Conservation (phyloP, 2,329 filamentous ascomycete genomes). For the Ophiostoma sp. region DNA sequence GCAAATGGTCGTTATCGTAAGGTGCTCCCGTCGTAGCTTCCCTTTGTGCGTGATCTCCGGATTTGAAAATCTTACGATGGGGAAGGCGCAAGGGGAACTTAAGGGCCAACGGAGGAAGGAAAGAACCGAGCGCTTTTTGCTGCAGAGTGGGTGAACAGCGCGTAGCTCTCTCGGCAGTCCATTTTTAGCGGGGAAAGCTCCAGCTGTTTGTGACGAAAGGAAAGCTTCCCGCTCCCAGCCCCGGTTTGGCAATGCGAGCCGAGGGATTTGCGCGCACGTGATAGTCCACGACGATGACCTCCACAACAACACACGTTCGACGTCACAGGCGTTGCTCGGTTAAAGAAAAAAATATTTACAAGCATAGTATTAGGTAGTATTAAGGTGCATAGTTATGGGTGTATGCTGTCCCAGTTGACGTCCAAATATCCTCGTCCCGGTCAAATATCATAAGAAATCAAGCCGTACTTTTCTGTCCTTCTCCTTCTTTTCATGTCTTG, state of each 20-base stretch:
- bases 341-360: not conserved
- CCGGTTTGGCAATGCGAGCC: conserved; percentile 3
- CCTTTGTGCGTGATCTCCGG: not conserved
- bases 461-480: not conserved
- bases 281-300: not conserved
- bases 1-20: not conserved
- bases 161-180: not conserved
- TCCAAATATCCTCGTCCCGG: not conserved
- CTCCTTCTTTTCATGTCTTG: not conserved
- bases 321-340: not conserved
- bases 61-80: not conserved
- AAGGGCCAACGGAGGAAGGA: not conserved
- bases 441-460: not conserved
- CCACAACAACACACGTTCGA: not conserved
- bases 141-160: too few species aligned
- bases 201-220: not conserved
- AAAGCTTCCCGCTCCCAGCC: not conserved
- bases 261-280: conserved; percentile 3
- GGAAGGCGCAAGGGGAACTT: not conserved
- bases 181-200: not conserved
- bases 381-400: too few species aligned
- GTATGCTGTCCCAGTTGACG: not conserved
- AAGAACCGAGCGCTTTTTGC: not conserved
- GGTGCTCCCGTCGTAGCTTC: not conserved
- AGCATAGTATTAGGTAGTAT: not conserved